Base-by-base conservation (phyloP, 305 asterid species). In the Fraxinus nigra region DNA sequence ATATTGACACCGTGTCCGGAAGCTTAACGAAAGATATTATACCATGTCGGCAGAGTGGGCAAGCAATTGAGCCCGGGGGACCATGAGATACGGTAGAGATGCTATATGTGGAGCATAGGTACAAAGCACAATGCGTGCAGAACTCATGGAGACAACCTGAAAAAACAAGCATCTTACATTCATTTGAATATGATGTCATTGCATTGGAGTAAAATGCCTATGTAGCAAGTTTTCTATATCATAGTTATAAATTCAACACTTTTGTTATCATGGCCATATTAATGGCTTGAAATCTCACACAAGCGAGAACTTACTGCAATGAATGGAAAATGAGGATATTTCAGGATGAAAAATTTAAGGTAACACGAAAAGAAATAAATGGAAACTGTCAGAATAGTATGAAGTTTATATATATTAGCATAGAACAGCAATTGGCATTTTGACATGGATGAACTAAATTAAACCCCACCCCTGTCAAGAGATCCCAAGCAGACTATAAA, bases 81-180 rank as follows among this genome's bases (percentile, higher is more conserved):
- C 94, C 92, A 4, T 88, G 92, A 67, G 86, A 81, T 11, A 33
- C 84, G 1, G 86, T 85, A 5, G 98, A 87, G 24, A 92, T 81
- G 82, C 82, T 86, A 78, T 82, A 89, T 35, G 97, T 90, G 22
- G 98, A 94, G 79, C 98, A 94, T 8, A 94, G 92, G 73, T 94
- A 94, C 43, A 94, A 87, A 4, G 98, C 98, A 80, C 98, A 94
- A 6, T 82, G 90, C 22, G 93, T 94, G 91, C 98, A 94, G 87
- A 93, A 93, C 87, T 94, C 97, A 14, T 94, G 98, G 84, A 85
- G 90, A 89, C 98, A 94, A 79, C 97, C 98, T 94, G 93, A 69
- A 13, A 67, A 28, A 67, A 28, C 8, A 1, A 67, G 18, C 74
- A 67, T 67, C 73, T 65, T 26, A 61, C 3, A 26, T 63, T 54